phyloP scores from a whole-genome alignment of 2,329 filamentous ascomycete species.

The Hawksworthiomyces lignivorus region DNA sequence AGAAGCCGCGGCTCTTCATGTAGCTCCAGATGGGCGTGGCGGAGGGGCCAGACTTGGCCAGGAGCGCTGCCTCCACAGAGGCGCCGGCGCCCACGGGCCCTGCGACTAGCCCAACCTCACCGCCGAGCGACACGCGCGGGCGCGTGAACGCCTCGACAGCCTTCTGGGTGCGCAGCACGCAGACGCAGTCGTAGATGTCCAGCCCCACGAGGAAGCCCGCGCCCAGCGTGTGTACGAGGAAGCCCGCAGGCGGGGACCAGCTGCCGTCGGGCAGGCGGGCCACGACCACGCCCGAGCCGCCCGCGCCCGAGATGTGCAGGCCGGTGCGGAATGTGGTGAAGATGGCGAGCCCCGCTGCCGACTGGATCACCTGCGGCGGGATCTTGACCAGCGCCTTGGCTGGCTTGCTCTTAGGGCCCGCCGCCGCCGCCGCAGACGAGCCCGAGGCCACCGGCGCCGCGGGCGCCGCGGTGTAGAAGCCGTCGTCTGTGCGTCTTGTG shows the following conservation, averaged over 20 bases:
- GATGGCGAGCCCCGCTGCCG: slow-evolving; percentile 60
- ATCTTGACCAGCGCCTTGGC: slow-evolving; percentile 30
- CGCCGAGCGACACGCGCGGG: slow-evolving; percentile 58
- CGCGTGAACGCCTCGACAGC: slow-evolving; percentile 62
- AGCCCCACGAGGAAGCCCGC: slow-evolving; percentile 63
- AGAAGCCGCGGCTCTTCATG: slow-evolving; percentile 64
- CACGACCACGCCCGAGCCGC: slow-evolving; percentile 52
- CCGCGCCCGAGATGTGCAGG: slow-evolving; percentile 47
- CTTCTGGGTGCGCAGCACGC: slow-evolving; percentile 61
- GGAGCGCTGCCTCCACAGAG: slow-evolving; percentile 53
- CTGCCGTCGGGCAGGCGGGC: slow-evolving; percentile 47
- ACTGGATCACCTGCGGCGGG: slow-evolving; percentile 37
- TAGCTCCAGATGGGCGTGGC: slow-evolving; percentile 61
- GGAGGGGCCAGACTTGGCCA: neutral
- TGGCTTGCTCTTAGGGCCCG: slow-evolving; percentile 19
- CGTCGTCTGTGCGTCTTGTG: slow-evolving; percentile 20
- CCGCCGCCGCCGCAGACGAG: slow-evolving; percentile 12
- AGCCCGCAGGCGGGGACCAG: slow-evolving; percentile 68
- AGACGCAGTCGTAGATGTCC: slow-evolving; percentile 70
- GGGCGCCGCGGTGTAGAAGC: slow-evolving; percentile 22
- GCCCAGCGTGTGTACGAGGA: slow-evolving; percentile 62
- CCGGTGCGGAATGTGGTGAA: slow-evolving; percentile 59
- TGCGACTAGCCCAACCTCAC: slow-evolving; percentile 58
- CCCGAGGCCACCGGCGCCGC: slow-evolving; percentile 8
- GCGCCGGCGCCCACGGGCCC: slow-evolving; percentile 51